Percentiles rank a stretch among this genome's conserved stretches.
Evolutionary conservation across 345 rosid genomes (phyloP).

Genomic region (Noccaea caerulescens): DNA sequence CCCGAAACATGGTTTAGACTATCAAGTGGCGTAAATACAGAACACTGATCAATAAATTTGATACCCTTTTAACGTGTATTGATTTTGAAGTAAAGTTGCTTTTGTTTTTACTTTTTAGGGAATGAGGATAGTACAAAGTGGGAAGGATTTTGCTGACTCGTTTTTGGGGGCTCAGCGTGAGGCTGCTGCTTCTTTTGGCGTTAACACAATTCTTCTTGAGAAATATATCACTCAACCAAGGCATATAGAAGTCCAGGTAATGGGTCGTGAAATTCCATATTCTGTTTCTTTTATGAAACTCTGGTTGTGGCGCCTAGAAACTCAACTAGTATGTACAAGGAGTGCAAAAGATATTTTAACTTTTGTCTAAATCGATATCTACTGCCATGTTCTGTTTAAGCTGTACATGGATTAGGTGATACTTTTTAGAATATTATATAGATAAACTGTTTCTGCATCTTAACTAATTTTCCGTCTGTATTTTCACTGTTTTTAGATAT

Average conservation of each 20-base stretch:
- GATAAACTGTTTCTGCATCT: slow-evolving; percentile 25
- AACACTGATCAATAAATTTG: not conserved
- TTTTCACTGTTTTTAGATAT: slow-evolving; percentile 53
- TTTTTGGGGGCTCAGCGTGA: slow-evolving; percentile 95
- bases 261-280: slow-evolving; percentile 11
- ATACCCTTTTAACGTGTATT: slow-evolving; percentile 9
- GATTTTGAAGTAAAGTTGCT: slow-evolving; percentile 35
- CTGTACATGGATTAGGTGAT: slow-evolving; percentile 1
- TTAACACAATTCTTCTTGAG: slow-evolving; percentile 86
- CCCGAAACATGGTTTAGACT: not conserved
- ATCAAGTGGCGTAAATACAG: not conserved
- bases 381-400: slow-evolving; percentile 1
- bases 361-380: not conserved
- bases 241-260: slow-evolving; percentile 96
- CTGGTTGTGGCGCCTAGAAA: slow-evolving; percentile 12
- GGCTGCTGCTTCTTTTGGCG: slow-evolving; percentile 94
- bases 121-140: slow-evolving; percentile 83
- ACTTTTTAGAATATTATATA: not conserved
- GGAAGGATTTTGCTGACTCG: slow-evolving; percentile 68
- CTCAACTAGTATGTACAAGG: slow-evolving; percentile 6
- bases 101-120: slow-evolving; percentile 66
- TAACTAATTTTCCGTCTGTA: slow-evolving; percentile 22
- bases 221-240: slow-evolving; percentile 90
- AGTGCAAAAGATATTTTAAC: not conserved
- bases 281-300: slow-evolving; percentile 9